Percentiles rank a stretch among this genome's conserved stretches.
These are phyloP conservation scores for Daldinia sp. DNA, from an alignment of 2,329 filamentous ascomycete species.

Conservation along the genomic window DNA sequence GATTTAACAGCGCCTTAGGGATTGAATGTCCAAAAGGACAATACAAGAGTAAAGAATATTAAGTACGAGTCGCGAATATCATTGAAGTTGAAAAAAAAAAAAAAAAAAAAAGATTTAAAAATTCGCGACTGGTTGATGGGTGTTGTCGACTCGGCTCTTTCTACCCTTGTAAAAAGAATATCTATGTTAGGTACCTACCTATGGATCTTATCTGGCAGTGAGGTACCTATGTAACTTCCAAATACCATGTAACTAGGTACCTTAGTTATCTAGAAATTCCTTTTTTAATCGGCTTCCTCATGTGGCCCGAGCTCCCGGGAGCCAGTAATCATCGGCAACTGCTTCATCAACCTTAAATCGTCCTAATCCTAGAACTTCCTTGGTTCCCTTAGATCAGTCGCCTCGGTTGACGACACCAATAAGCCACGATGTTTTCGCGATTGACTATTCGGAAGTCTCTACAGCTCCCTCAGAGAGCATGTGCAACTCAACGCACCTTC, in stretches of 20 bases:
- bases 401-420: slow-evolving; percentile 52
- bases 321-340: slow-evolving; percentile 8
- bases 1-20: neutral
- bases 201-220: neutral
- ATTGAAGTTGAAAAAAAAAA: neutral
- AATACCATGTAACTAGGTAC: neutral
- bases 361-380: slow-evolving; percentile 9
- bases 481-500: slow-evolving; percentile 57
- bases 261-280: neutral
- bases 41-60: neutral
- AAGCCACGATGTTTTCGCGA: slow-evolving; percentile 59
- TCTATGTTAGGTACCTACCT: neutral
- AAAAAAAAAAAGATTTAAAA: neutral
- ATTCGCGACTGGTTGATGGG: neutral
- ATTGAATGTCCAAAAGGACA: neutral
- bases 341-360: slow-evolving; percentile 31
- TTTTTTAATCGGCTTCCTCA: slow-evolving; percentile 28
- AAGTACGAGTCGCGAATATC: neutral
- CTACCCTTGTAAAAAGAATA: neutral
- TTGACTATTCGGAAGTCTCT: slow-evolving; percentile 52
- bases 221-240: slow-evolving; percentile 1
- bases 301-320: slow-evolving; percentile 18
- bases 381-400: slow-evolving; percentile 29
- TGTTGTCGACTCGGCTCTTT: neutral
- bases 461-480: slow-evolving; percentile 55